phyloP scores from a whole-genome alignment of 768 basidiomycete genomes.

The Chalciporus chontae region DNA sequence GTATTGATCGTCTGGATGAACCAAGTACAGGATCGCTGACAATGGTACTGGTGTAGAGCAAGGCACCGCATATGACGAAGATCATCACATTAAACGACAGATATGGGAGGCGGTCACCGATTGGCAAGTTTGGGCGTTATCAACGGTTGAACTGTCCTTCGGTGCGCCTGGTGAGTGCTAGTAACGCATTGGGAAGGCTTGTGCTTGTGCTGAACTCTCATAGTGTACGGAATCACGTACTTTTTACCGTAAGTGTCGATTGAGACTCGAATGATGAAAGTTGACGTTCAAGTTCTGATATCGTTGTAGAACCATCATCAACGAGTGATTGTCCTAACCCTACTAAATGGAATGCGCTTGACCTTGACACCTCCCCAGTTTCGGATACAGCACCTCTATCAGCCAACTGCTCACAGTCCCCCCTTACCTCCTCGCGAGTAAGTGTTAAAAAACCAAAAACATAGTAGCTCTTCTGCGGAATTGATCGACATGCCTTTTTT shows the following conservation, averaged over 20 bases:
- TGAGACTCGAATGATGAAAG: background rate
- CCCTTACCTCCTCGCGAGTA: slow-evolving; percentile 62
- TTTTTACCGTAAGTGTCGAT: slow-evolving; percentile 58
- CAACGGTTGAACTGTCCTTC: slow-evolving; percentile 41
- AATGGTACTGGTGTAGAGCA: slow-evolving; percentile 43
- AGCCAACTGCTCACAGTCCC: slow-evolving; percentile 68
- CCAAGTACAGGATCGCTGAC: slow-evolving; percentile 30
- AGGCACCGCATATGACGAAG: slow-evolving; percentile 36
- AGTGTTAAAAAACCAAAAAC: slow-evolving; percentile 15
- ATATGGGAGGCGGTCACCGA: slow-evolving; percentile 51
- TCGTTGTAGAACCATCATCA: slow-evolving; percentile 53
- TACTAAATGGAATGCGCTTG: background rate
- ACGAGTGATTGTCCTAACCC: slow-evolving; percentile 29
- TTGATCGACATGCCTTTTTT: background rate
- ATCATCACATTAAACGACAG: slow-evolving; percentile 53
- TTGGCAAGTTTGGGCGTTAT: slow-evolving; percentile 50
- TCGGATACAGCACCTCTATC: slow-evolving; percentile 53
- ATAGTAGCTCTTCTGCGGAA: background rate
- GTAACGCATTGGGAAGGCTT: background rate
- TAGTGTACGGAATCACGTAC: slow-evolving; percentile 67
- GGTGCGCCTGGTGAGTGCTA: slow-evolving; percentile 51
- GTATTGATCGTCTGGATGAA: slow-evolving; percentile 3
- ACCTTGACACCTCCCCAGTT: slow-evolving; percentile 34
- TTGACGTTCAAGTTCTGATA: too few species aligned
- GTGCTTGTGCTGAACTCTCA: background rate